A percentile compares a stretch with the other conserved stretches of the same genome.
Evolutionary conservation across 768 basidiomycete genomes (phyloP).

Genomic region (Auricularia heimuer): DNA sequence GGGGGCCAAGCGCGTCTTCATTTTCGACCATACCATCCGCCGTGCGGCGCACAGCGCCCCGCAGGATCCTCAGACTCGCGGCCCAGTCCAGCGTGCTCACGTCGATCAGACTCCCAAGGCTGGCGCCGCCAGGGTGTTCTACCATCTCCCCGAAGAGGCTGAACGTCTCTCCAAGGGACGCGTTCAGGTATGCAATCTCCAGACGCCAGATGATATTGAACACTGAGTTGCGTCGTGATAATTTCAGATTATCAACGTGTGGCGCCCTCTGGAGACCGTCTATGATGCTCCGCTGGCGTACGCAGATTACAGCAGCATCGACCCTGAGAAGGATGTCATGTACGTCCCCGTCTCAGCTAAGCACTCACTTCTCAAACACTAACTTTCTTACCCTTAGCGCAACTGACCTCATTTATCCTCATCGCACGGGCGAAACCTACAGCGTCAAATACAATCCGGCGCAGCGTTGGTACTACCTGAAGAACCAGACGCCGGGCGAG

Average conservation of each 20-base stretch:
- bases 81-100: constrained; percentile 22
- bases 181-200: constrained; percentile 24
- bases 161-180: constrained; percentile 29
- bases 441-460: constrained; percentile 28
- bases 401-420: constrained; percentile 29
- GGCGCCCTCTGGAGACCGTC: constrained; percentile 41
- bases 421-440: constrained; percentile 36
- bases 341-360: not conserved
- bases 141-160: constrained; percentile 34
- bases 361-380: not conserved
- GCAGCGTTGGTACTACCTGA: constrained; percentile 38
- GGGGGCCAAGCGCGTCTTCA: constrained; percentile 9
- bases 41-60: constrained; percentile 4
- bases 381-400: constrained; percentile 9
- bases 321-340: constrained; percentile 28
- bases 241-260: constrained; percentile 37
- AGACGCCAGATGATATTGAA: too few relatives aligned
- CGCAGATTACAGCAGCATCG: constrained; percentile 37
- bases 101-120: constrained; percentile 36
- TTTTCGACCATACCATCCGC: constrained; percentile 8
- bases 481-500: constrained; percentile 36
- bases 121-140: constrained; percentile 31
- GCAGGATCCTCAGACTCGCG: constrained; percentile 11
- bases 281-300: constrained; percentile 40
- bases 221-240: too few relatives aligned